Conservation (phyloP, 2,329 filamentous ascomycete species). For the Calonectria naviculata region DNA sequence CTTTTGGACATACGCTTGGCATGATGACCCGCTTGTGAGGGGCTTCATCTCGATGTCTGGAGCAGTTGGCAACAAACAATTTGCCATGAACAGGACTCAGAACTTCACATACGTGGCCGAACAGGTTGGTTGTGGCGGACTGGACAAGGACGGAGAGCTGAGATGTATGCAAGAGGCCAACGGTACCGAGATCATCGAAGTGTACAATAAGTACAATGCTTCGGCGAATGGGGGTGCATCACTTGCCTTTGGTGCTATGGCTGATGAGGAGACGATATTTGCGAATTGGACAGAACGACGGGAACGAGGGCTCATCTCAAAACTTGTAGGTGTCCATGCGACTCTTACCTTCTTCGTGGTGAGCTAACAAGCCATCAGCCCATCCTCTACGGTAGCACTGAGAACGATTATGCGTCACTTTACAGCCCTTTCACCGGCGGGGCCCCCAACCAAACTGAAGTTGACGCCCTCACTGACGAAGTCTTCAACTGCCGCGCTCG, state of each 20-base stretch:
- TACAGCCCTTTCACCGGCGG: constrained; percentile 6
- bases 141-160: constrained; percentile 10
- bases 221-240: background rate
- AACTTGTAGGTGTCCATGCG: background rate
- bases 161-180: constrained; percentile 8
- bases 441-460: constrained; percentile 4
- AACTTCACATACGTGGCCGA: constrained; percentile 16
- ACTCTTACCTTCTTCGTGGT: background rate
- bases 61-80: constrained; percentile 8
- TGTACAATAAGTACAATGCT: constrained; percentile 16
- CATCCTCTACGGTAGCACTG: background rate
- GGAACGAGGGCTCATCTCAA: background rate
- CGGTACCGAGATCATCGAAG: constrained; percentile 5
- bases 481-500: constrained; percentile 12
- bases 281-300: constrained; percentile 8
- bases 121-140: constrained; percentile 7
- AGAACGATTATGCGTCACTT: constrained; percentile 8
- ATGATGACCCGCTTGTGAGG: constrained; percentile 3
- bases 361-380: background rate
- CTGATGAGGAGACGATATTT: constrained; percentile 13
- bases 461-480: background rate
- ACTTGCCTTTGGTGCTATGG: constrained; percentile 8
- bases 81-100: background rate
- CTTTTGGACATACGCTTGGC: constrained; percentile 13
- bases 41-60: constrained; percentile 16